Evolutionary conservation across 2,329 filamentous ascomycete genomes (phyloP).

Genomic region (Fusarium udum): DNA sequence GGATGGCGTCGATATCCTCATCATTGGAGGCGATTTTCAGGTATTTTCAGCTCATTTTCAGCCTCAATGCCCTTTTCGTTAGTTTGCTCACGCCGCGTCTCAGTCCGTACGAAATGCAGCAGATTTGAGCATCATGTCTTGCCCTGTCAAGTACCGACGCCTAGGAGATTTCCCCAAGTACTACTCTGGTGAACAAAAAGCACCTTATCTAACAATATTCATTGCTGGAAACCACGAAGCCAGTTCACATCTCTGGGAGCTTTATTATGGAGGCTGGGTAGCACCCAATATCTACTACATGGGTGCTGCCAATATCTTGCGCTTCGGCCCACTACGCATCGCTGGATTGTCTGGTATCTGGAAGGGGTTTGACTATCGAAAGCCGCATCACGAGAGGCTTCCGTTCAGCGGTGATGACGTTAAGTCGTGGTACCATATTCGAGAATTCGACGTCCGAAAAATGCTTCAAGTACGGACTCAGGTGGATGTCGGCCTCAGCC

Average conservation of each 20-base stretch:
- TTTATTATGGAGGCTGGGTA: constrained; percentile 97
- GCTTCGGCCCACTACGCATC: constrained; percentile 85
- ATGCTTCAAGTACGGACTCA: constrained; percentile 85
- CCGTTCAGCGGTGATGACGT: constrained; percentile 83
- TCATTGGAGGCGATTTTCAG: constrained; percentile 97
- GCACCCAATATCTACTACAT: constrained; percentile 98
- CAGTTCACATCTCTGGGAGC: constrained; percentile 86
- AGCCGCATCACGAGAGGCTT: constrained; percentile 83
- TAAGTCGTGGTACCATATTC: constrained; percentile 86
- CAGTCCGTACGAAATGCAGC: constrained; percentile 87
- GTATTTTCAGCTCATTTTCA: constrained; percentile 50
- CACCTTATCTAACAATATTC: constrained; percentile 91
- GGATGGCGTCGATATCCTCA: constrained; percentile 85
- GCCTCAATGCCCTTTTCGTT: neutral
- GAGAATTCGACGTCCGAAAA: constrained; percentile 91
- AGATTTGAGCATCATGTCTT: constrained; percentile 89
- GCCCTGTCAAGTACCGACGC: constrained; percentile 85
- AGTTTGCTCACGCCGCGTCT: constrained; percentile 13
- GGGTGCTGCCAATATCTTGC: constrained; percentile 89
- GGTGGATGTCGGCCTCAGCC: constrained; percentile 89
- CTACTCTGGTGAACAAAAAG: constrained; percentile 79
- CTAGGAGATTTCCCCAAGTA: constrained; percentile 96
- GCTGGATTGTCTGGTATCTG: constrained; percentile 93
- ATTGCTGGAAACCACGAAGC: constrained; percentile 97
- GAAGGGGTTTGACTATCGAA: constrained; percentile 89